Evolutionary conservation across 208 protist genomes (phyloP).

Genomic region (Trypanosoma lewisi): DNA sequence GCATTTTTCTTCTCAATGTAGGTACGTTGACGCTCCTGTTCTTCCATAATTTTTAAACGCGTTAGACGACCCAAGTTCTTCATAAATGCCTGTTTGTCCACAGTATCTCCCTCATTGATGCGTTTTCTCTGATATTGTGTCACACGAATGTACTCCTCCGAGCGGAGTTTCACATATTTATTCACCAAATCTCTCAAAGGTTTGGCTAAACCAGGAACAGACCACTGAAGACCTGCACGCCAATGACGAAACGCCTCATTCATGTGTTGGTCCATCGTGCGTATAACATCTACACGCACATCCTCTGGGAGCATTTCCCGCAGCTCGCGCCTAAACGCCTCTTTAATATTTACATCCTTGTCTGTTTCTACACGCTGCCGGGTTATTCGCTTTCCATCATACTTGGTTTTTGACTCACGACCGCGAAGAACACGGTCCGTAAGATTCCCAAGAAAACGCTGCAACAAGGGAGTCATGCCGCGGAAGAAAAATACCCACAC

Average conservation of each 20-base stretch:
- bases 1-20: conserved; percentile 99
- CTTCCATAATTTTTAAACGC: conserved; percentile 99
- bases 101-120: conserved; percentile 98
- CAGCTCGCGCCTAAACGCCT: conserved; percentile 99
- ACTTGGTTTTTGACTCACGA: conserved; percentile 92
- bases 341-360: conserved; percentile 99
- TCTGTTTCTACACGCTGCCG: conserved; percentile 99
- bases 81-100: conserved; percentile 99
- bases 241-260: conserved; percentile 99
- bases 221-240: conserved; percentile 99
- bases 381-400: conserved; percentile 98
- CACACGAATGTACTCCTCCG: conserved; percentile 99
- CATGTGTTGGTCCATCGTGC: conserved; percentile 99
- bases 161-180: conserved; percentile 99
- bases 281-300: conserved; percentile 95
- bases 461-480: conserved; percentile 99
- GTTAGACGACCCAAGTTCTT: conserved; percentile 99
- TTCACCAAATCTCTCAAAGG: conserved; percentile 99
- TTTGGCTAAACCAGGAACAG: conserved; percentile 97
- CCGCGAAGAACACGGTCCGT: conserved; percentile 99
- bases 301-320: conserved; percentile 99
- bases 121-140: conserved; percentile 99
- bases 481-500: conserved; percentile 99
- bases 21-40: conserved; percentile 98
- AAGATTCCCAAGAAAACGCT: conserved; percentile 99